phyloP scores from a whole-genome alignment of 805 yeast genomes.

The Metschnikowia lochheadii region DNA sequence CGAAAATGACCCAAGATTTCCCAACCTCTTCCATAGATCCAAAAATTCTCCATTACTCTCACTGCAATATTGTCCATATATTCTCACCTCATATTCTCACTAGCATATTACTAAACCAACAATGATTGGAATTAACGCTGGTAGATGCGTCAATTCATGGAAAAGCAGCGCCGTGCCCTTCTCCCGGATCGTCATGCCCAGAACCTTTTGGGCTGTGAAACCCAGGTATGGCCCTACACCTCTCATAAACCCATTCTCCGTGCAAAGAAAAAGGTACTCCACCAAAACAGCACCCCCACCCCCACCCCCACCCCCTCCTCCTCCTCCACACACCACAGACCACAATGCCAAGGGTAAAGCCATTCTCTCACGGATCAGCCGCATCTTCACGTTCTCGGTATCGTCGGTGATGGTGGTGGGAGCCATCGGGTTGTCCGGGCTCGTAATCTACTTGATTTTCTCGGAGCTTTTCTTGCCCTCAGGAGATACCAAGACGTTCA shows the following conservation, averaged over 20 bases:
- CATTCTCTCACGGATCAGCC: constrained; percentile 44
- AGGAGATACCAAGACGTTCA: constrained; percentile 87
- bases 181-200: not conserved
- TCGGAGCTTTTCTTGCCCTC: constrained; percentile 82
- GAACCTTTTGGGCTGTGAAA: not conserved
- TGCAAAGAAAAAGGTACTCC: constrained; percentile 11
- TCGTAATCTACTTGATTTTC: constrained; percentile 69
- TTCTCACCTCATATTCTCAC: not conserved
- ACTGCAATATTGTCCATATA: not conserved
- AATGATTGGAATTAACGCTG: constrained; percentile 1
- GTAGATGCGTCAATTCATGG: not conserved
- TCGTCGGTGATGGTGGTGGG: constrained; percentile 63
- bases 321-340: constrained; percentile 33
- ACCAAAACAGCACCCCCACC: constrained; percentile 23
- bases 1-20: too few species aligned
- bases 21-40: too few species aligned
- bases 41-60: too few species aligned
- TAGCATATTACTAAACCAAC: not conserved
- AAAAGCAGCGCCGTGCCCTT: not conserved
- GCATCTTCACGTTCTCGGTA: constrained; percentile 58
- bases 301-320: constrained; percentile 36
- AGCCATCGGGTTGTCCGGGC: constrained; percentile 64
- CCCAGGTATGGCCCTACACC: not conserved
- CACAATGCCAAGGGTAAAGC: constrained; percentile 39
- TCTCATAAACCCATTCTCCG: not conserved